These are phyloP conservation scores for Colletotrichum sp. DNA, from an alignment of 2,329 filamentous ascomycete species.

Conservation along the genomic window DNA sequence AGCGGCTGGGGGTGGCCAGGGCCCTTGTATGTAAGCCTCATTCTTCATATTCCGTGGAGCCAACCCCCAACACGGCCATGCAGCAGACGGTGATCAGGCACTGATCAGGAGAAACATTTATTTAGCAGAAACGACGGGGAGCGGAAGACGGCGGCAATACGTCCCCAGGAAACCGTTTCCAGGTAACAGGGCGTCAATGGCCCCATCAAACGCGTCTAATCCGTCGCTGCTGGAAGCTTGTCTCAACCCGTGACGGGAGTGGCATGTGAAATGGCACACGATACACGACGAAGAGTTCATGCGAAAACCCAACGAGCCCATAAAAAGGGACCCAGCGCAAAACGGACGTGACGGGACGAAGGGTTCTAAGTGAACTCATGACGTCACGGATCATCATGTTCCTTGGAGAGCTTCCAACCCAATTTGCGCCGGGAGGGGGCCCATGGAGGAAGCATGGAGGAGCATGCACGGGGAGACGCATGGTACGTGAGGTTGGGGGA, in stretches of 20 bases:
- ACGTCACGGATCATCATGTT: constrained; percentile 10
- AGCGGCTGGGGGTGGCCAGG: neutral
- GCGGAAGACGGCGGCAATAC: neutral
- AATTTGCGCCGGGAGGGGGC: constrained; percentile 6
- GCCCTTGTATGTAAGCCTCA: constrained; percentile 16
- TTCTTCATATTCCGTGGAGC: constrained; percentile 5
- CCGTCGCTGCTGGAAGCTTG: neutral
- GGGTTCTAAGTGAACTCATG: neutral
- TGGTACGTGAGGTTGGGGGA: constrained; percentile 1
- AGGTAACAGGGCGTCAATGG: neutral
- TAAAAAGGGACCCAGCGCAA: neutral
- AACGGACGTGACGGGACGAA: constrained; percentile 34
- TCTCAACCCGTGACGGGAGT: neutral
- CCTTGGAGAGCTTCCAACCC: constrained; percentile 16
- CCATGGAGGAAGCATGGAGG: neutral
- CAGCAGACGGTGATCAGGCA: constrained; percentile 9
- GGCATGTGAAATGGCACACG: constrained; percentile 14
- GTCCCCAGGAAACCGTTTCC: neutral
- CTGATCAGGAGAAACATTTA: neutral
- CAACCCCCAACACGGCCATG: neutral
- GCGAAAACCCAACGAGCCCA: neutral
- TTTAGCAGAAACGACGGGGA: neutral
- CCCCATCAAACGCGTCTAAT: neutral
- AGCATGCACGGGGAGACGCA: neutral
- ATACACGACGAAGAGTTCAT: neutral